Evolutionary conservation across 2,329 filamentous ascomycete species (phyloP), one percentile per base, ranked within the genome.

Genomic region (Rasamsonia emersonii): DNA sequence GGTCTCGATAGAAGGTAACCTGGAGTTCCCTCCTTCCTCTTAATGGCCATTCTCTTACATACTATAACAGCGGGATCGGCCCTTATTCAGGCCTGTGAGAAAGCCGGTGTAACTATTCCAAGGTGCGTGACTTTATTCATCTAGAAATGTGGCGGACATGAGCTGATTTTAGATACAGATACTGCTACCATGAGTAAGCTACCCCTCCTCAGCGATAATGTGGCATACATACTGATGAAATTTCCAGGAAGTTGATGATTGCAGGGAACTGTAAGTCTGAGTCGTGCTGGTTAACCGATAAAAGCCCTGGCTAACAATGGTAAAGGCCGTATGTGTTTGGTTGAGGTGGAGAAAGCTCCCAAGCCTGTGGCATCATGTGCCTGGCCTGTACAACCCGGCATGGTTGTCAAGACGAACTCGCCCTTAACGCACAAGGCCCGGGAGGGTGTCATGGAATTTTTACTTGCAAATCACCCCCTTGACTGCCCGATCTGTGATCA

Each of bases 321-420:
- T 9, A 37, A 29, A 65, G 61, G 61, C 65, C 86, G 91, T 70
- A 98, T 98, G 91, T 98, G 91, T 67, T 70, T 98, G 56, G 91
- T 98, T 56, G 91, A 98, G 71, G 91, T 98, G 47, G 91, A 96
- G 69, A 78, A 79, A 64, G 84, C 86, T 39, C 91, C 91, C 38
- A 98, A 98, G 68, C 91, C 91, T 39, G 88, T 96, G 36, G 91
- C 91, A 51, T 98, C 91, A 42, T 98, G 91, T 65, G 91, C 91
- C 49, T 98, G 91, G 91, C 91, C 91, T 32, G 91, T 96, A 47
- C 88, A 95, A 63, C 85, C 91, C 35, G 91, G 91, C 41, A 98
- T 98, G 91, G 86, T 94, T 32, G 91, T 98, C 53, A 95, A 96
- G 76, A 98, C 91, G 43, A 86, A 95, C 65, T 95, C 91, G 36